Base-by-base conservation (phyloP, 768 basidiomycete genomes). In the Termitomyces sp. region DNA sequence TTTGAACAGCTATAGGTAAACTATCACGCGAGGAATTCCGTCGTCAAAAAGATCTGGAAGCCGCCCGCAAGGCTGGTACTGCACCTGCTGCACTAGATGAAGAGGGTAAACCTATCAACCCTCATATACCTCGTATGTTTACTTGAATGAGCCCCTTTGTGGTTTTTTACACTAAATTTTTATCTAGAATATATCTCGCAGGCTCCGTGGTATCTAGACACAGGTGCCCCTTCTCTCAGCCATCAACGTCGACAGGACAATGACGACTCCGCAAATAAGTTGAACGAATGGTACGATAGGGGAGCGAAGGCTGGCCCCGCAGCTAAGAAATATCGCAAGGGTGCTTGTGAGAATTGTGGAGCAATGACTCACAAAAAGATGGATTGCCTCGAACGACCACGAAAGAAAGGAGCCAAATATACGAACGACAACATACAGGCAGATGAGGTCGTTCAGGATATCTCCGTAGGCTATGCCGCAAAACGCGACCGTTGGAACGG, bases 401-500 rank as follows among this genome's bases (percentile, higher is more conserved):
- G 97, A 57, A 94, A 92, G 78, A 91, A 91, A 68, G 96, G 96
- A 43, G 97, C 97, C 49, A 97, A 87, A 71, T 98, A 78, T 69
- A 92, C 94, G 48, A 89, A 87, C 72, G 88, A 83, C 70, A 77
- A 96, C 66, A 98, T 98, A 55, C 86, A 86, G 55, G 82, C 92
- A 3, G 97, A 99, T 70, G 97, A 99, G 67, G 71, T 96, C 19
- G 77, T 95, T 54, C 93, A 95, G 69, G 82, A 92, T 0, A 78
- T 95, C 23, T 74, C 83, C 12, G 62, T 74, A 26, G 89, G 87
- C 2, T 99, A 94, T 63, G 97, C 89, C 60, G 92, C 92, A 28
- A 99, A 99, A 73, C 84, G 97, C 37, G 97, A 99, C 70, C 77
- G 97, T 53, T 99, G 97, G 94, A 98, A 98, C 69, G 97, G 97